Evolutionary conservation across 2,329 filamentous ascomycete genomes (phyloP).

Genomic region (Ilyonectria destructans): DNA sequence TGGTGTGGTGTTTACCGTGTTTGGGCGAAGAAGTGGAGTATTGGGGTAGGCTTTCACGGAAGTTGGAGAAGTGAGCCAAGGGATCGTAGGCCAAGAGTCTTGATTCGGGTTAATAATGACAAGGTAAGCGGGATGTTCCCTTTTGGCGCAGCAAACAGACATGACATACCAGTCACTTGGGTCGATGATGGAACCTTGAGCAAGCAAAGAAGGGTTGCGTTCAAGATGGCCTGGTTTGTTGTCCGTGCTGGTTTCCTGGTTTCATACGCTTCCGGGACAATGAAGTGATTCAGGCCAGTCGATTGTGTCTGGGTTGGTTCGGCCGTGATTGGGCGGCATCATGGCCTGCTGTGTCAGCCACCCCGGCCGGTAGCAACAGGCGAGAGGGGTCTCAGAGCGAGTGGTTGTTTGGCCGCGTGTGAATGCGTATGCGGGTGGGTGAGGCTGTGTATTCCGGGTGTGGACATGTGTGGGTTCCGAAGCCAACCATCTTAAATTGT

Average conservation of each 20-base stretch:
- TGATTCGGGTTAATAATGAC: background rate
- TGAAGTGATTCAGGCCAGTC: background rate
- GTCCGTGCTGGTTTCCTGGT: background rate
- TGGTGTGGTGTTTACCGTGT: background rate
- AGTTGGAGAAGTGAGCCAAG: conserved; percentile 4
- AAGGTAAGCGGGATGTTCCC: background rate
- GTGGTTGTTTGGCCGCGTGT: background rate
- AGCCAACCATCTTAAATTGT: conserved; percentile 7
- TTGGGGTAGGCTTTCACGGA: conserved; percentile 2
- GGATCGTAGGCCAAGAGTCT: conserved; percentile 9
- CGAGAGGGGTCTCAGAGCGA: conserved; percentile 2
- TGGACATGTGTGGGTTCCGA: background rate
- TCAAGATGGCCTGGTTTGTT: conserved; percentile 2
- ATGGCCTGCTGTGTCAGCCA: background rate
- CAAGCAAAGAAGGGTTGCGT: background rate
- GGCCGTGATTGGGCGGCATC: conserved; percentile 1
- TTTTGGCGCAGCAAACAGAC: conserved; percentile 5
- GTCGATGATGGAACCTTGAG: background rate
- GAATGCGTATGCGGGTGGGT: background rate
- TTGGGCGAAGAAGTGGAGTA: background rate
- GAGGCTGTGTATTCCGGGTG: conserved; percentile 8
- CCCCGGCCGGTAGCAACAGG: conserved; percentile 5
- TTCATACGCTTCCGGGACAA: background rate
- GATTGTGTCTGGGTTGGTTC: background rate
- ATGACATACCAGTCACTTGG: conserved; percentile 12